Evolutionary conservation across 2,329 filamentous ascomycete species (phyloP), one percentile per base, ranked within the genome.

Genomic region (Colletotrichum musae): DNA sequence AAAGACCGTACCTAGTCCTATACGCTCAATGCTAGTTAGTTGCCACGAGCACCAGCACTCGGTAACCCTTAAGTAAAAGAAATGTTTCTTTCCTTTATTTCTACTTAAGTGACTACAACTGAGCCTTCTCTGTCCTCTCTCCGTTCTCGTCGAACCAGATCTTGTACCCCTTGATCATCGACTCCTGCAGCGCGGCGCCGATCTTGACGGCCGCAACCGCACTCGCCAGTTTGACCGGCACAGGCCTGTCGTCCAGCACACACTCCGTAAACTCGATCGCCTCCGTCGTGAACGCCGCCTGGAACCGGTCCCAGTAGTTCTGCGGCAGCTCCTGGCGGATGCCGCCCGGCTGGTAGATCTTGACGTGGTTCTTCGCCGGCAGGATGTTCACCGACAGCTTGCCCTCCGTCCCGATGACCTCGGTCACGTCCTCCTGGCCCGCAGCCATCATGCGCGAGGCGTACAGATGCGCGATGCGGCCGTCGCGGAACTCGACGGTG

Each of bases 321-420:
- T 83, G 80, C 1, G 89, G 88, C n/a, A 91, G 86, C 77, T 91
- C 87, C 43, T 87, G 82, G 13, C 85, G 81, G 26, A 92, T 83
- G 4, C 89, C 88, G 1, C 75, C 80, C 0, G 83, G 58, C 73
- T 89, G 81, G 75, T 88, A 85, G 53, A 87, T 81, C 68, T 88
- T 85, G 26, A 91, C 85, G 18, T 90, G 80, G 66, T 87, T 87
- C 2, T 77, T 79, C 54, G 81, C 79, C 5, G 90, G 90, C 72
- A 90, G 85, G 6, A 82, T 83, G 73, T 92, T 92, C 68, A 92
- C 82, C 1, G 83, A 80, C 6, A 92, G 74, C 77, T 92, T 92
- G 45, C 90, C 90, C 73, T 87, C 83, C 2, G 90, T 92, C 13
- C 90, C 91, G 67, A 92, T 90, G 68, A 92, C 86, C 79, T 92